Percentiles rank a stretch among this genome's conserved stretches.
Conservation (phyloP, 805 yeast species). For the Zygotorulaspora danielsina region DNA sequence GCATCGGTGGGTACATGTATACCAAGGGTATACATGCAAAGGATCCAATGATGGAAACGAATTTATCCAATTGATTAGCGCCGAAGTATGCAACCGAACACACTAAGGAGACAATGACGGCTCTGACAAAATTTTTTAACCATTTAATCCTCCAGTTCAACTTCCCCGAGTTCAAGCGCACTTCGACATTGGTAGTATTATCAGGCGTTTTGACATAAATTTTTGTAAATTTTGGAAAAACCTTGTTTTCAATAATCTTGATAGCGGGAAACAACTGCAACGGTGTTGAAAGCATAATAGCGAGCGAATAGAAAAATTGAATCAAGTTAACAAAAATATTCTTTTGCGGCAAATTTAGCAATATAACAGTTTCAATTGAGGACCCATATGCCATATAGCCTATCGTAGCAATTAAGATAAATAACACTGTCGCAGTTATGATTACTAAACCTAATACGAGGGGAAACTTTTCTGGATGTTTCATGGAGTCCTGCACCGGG, state of each 20-base stretch:
- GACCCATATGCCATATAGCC: constrained; percentile 71
- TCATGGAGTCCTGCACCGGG: constrained; percentile 81
- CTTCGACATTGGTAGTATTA: constrained; percentile 16
- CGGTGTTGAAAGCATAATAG: constrained; percentile 76
- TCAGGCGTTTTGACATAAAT: constrained; percentile 18
- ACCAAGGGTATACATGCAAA: constrained; percentile 84
- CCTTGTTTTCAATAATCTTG: constrained; percentile 59
- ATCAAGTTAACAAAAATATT: constrained; percentile 58
- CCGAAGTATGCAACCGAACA: constrained; percentile 61
- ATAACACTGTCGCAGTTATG: constrained; percentile 55
- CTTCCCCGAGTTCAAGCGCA: constrained; percentile 50
- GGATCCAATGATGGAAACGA: constrained; percentile 78
- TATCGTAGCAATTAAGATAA: constrained; percentile 58
- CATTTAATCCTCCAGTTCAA: constrained; percentile 50
- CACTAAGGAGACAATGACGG: constrained; percentile 50
- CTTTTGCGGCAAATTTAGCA: constrained; percentile 66
- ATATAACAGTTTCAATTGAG: constrained; percentile 59
- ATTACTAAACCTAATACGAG: constrained; percentile 58
- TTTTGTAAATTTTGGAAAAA: constrained; percentile 43
- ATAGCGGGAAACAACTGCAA: constrained; percentile 76
- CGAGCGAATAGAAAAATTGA: constrained; percentile 68
- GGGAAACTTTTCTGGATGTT: constrained; percentile 68
- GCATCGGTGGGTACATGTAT: constrained; percentile 78
- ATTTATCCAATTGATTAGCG: constrained; percentile 62
- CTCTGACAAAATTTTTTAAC: constrained; percentile 59